Percentiles rank a stretch among this genome's conserved stretches.
phyloP scores from a whole-genome alignment of 805 yeast genomes.

The Monosporozyma aquatica region DNA sequence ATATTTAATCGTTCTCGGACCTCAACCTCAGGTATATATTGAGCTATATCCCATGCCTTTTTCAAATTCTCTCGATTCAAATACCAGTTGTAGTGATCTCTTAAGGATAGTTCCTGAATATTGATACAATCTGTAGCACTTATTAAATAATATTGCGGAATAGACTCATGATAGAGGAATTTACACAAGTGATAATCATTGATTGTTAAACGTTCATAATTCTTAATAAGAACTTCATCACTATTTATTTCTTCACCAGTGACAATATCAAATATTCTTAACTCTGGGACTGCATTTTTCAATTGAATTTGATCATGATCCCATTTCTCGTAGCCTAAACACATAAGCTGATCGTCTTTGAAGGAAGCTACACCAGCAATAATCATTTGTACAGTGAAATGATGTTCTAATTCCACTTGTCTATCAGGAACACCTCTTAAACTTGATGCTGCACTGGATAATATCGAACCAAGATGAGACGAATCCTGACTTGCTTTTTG shows the following conservation, averaged over 20 bases:
- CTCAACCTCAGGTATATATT: constrained; percentile 45
- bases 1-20: constrained; percentile 43
- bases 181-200: constrained; percentile 72
- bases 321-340: constrained; percentile 19
- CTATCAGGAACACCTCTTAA: constrained; percentile 39
- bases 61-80: constrained; percentile 41
- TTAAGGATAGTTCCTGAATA: constrained; percentile 59
- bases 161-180: constrained; percentile 29
- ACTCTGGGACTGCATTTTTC: constrained; percentile 54
- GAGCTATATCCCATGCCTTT: constrained; percentile 76
- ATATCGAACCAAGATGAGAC: constrained; percentile 21
- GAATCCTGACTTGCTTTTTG: constrained; percentile 4
- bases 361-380: constrained; percentile 75
- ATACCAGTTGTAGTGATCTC: constrained; percentile 71
- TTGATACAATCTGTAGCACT: constrained; percentile 76
- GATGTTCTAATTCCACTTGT: constrained; percentile 31
- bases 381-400: constrained; percentile 37
- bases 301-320: background rate
- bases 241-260: constrained; percentile 68
- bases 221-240: constrained; percentile 64
- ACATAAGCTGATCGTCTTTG: constrained; percentile 57
- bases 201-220: constrained; percentile 50
- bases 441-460: constrained; percentile 37
- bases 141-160: constrained; percentile 51
- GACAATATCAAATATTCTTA: constrained; percentile 53